These are phyloP conservation scores for Gleditsia sinensis DNA, from an alignment of 306 rosid genomes.

Conservation along the genomic window DNA sequence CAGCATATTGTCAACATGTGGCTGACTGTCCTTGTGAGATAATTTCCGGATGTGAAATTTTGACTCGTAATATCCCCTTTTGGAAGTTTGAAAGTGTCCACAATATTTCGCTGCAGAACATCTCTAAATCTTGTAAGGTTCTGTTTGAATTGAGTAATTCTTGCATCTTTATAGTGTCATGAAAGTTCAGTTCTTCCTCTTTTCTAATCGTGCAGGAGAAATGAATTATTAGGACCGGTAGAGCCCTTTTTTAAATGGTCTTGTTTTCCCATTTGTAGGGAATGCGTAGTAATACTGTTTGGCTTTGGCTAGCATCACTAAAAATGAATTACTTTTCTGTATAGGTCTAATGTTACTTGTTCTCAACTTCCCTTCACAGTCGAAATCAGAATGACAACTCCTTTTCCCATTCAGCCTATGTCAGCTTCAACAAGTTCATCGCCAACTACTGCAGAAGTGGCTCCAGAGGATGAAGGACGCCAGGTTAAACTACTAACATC, in stretches of 20 bases:
- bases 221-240: neutral
- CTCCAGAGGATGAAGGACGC: constrained; percentile 37
- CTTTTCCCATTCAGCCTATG: constrained; percentile 27
- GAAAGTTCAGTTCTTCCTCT: neutral
- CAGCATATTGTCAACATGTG: too few species aligned
- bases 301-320: neutral
- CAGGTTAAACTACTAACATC: constrained; percentile 44
- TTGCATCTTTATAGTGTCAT: neutral
- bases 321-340: constrained; percentile 2
- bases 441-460: constrained; percentile 30
- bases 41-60: neutral
- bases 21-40: too few species aligned
- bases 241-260: constrained; percentile 10
- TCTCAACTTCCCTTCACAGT: constrained; percentile 24
- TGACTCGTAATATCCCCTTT: neutral
- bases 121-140: neutral
- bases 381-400: constrained; percentile 24
- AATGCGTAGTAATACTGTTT: constrained; percentile 20
- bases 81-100: too few species aligned
- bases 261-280: neutral
- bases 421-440: constrained; percentile 36
- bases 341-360: constrained; percentile 7
- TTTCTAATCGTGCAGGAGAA: neutral
- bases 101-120: neutral
- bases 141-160: constrained; percentile 7